Conservation (phyloP, 2,329 filamentous ascomycete species). For the Diaporthe citriasiana region DNA sequence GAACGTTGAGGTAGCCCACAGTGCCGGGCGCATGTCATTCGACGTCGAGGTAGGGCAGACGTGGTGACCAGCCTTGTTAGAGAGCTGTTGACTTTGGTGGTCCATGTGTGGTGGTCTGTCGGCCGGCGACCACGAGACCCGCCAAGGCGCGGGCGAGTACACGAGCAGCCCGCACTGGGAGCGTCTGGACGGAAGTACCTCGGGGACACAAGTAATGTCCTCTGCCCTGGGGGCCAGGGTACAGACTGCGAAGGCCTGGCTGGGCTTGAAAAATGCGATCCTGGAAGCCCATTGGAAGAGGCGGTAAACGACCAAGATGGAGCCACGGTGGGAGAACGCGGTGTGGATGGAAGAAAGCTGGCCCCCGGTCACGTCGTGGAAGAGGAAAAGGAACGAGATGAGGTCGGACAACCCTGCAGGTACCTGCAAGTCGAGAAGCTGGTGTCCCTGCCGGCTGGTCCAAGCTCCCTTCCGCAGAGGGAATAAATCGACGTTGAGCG, state of each 20-base stretch:
- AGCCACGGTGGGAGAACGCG: slow-evolving; percentile 38
- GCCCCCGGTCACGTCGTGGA: slow-evolving; percentile 14
- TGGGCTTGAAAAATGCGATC: slow-evolving; percentile 37
- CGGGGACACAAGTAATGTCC: slow-evolving; percentile 35
- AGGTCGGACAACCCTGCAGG: slow-evolving; percentile 35
- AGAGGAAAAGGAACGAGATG: slow-evolving; percentile 21
- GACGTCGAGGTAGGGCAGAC: slow-evolving; percentile 37
- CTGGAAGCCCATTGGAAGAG: slow-evolving; percentile 34
- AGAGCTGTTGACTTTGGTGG: slow-evolving; percentile 20
- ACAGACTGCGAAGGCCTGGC: slow-evolving; percentile 20
- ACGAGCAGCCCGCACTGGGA: slow-evolving; percentile 20
- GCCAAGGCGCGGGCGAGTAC: slow-evolving; percentile 32
- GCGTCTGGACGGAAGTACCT: slow-evolving; percentile 36
- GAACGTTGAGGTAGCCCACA: slow-evolving; percentile 39
- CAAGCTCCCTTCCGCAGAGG: slow-evolving; percentile 24
- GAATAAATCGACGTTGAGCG: slow-evolving; percentile 39
- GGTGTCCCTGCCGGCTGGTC: slow-evolving; percentile 25
- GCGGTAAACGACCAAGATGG: slow-evolving; percentile 37
- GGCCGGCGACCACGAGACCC: slow-evolving; percentile 39
- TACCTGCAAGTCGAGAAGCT: slow-evolving; percentile 31
- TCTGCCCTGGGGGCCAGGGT: slow-evolving; percentile 15
- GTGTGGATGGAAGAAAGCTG: slow-evolving; percentile 25
- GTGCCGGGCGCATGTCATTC: slow-evolving; percentile 37
- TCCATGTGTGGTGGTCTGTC: slow-evolving; percentile 35
- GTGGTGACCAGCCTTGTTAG: slow-evolving; percentile 36